Evolutionary conservation across 2,329 filamentous ascomycete genomes (phyloP).

Genomic region (Cytospora leucostoma): DNA sequence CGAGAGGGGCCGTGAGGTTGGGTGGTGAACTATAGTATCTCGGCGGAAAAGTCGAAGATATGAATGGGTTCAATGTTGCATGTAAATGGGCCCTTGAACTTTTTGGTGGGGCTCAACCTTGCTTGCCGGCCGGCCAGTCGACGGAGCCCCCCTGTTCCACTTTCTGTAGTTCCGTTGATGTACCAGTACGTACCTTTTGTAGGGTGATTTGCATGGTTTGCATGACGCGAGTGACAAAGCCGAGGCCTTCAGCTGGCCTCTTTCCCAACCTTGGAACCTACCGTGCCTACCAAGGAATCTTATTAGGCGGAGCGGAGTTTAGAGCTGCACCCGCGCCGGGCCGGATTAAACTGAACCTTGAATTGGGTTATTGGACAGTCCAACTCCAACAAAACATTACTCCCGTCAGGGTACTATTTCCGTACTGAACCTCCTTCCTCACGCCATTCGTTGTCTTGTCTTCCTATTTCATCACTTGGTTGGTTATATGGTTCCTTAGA

Average conservation of each 20-base stretch:
- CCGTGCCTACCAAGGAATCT: too few relatives aligned
- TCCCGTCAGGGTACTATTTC: not conserved
- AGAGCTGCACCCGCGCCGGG: too few relatives aligned
- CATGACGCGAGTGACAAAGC: not conserved
- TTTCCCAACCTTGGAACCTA: not conserved
- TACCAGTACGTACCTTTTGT: not conserved
- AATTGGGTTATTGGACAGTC: too few relatives aligned
- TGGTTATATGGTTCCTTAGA: not conserved
- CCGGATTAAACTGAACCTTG: too few relatives aligned
- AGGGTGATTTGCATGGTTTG: not conserved
- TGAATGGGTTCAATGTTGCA: not conserved
- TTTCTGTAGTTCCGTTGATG: not conserved
- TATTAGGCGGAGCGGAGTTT: too few relatives aligned
- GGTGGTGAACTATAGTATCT: not conserved
- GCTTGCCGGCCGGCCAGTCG: not conserved
- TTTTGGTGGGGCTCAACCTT: conserved; percentile 9
- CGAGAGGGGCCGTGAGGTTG: not conserved
- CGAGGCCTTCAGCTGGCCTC: not conserved
- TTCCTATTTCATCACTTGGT: not conserved
- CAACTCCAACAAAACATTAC: too few relatives aligned
- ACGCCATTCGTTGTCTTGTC: conserved; percentile 26
- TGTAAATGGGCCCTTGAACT: conserved; percentile 6
- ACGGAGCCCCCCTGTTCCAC: not conserved
- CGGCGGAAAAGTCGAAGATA: not conserved
- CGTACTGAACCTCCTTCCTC: not conserved